Percentiles rank a stretch among this genome's conserved stretches.
phyloP scores from a whole-genome alignment of 2,329 filamentous ascomycete species.

The Aureobasidium namibiae region DNA sequence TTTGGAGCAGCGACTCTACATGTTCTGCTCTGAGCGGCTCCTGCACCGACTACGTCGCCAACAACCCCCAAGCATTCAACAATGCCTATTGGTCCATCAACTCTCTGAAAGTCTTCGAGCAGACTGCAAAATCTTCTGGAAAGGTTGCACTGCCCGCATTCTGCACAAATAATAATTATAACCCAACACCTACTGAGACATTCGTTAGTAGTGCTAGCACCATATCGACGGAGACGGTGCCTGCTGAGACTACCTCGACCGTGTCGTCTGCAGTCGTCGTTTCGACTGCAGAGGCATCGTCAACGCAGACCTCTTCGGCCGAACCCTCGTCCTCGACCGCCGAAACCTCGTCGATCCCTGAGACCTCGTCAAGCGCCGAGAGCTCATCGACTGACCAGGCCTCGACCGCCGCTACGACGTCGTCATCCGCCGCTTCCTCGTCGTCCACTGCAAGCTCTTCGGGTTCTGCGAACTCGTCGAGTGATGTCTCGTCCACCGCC shows the following conservation, averaged over 20 bases:
- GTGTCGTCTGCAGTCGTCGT: not conserved
- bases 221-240: constrained; percentile 1
- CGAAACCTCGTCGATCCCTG: constrained; percentile 40
- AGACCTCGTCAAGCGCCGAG: not conserved
- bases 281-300: constrained; percentile 1
- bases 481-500: not conserved
- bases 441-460: not conserved
- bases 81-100: constrained; percentile 36
- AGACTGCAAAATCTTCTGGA: constrained; percentile 4
- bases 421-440: not conserved
- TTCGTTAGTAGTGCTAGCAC: constrained; percentile 11
- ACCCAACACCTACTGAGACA: constrained; percentile 9
- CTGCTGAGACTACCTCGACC: constrained; percentile 10
- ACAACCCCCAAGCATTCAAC: constrained; percentile 28
- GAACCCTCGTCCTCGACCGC: not conserved
- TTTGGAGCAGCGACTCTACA: constrained; percentile 35
- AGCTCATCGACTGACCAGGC: not conserved
- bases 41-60: constrained; percentile 26
- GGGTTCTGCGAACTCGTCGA: constrained; percentile 78
- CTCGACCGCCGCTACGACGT: not conserved
- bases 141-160: constrained; percentile 9
- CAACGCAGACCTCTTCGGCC: not conserved
- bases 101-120: constrained; percentile 30
- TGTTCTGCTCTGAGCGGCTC: constrained; percentile 26
- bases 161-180: not conserved